phyloP scores from a whole-genome alignment of 1,139 yeast species.

The Arxiozyma heterogenica region DNA sequence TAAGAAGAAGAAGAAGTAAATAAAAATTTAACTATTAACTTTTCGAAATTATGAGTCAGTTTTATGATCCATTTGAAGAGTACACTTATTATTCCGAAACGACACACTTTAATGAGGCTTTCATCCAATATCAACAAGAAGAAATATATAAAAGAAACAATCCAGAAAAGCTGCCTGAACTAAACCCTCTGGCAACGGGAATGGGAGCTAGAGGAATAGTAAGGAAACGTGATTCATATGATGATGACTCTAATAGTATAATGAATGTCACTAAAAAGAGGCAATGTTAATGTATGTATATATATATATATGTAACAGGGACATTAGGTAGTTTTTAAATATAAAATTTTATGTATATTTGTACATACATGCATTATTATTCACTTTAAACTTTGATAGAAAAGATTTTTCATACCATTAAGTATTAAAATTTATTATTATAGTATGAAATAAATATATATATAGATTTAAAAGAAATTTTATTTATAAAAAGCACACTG shows the following conservation, averaged over 20 bases:
- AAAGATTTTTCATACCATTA: neutral
- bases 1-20: too few relatives aligned
- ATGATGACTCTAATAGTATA: neutral
- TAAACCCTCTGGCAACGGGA: constrained; percentile 5
- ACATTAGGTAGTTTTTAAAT: neutral
- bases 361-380: neutral
- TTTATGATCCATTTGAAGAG: constrained; percentile 3
- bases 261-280: neutral
- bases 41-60: neutral
- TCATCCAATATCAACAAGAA: constrained; percentile 4
- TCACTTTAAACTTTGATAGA: neutral
- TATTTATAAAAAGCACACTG: too few relatives aligned
- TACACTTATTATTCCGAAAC: neutral
- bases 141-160: constrained; percentile 10
- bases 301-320: neutral
- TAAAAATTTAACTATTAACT: too few relatives aligned
- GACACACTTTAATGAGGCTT: neutral
- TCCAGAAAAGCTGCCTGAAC: constrained; percentile 7
- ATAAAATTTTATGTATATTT: neutral
- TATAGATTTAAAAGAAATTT: neutral
- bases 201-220: neutral
- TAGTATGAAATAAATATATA: neutral
- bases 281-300: neutral
- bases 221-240: constrained; percentile 3
- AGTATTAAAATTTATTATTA: neutral